Conservation (phyloP, 495 filamentous ascomycete species). For the Penicillium lividum region DNA sequence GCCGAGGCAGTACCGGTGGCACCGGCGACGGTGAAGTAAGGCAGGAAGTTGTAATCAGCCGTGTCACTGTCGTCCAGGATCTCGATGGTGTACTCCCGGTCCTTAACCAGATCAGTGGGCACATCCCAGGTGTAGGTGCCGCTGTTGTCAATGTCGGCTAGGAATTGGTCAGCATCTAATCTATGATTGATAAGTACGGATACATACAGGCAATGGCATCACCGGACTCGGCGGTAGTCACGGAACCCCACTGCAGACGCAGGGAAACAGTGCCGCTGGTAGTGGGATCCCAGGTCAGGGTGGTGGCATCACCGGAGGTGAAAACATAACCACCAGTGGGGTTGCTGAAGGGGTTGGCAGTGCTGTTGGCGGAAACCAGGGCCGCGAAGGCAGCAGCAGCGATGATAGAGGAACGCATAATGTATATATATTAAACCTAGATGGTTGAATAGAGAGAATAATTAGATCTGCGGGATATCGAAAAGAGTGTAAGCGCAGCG, state of each 20-base stretch:
- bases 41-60: constrained; percentile 56
- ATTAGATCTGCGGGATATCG: background rate
- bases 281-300: constrained; percentile 57
- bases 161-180: constrained; percentile 15
- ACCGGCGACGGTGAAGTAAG: constrained; percentile 57
- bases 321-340: constrained; percentile 47
- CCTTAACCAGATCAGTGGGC: constrained; percentile 39
- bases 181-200: background rate
- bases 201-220: constrained; percentile 56
- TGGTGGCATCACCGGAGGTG: constrained; percentile 50
- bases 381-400: constrained; percentile 43
- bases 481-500: constrained; percentile 13
- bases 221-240: constrained; percentile 45
- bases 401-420: constrained; percentile 46
- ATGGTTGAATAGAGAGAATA: background rate
- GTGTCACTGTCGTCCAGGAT: constrained; percentile 53
- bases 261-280: constrained; percentile 55
- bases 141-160: constrained; percentile 56
- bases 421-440: constrained; percentile 22
- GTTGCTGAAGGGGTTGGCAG: constrained; percentile 57
- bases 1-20: constrained; percentile 37
- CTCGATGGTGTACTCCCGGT: constrained; percentile 59
- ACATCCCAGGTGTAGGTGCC: constrained; percentile 60
- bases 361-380: constrained; percentile 34
- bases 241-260: constrained; percentile 52